Percentiles rank a stretch among this genome's conserved stretches.
These are phyloP conservation scores for Brettanomyces naardenensis DNA, from an alignment of 805 yeast genomes.

Conservation along the genomic window DNA sequence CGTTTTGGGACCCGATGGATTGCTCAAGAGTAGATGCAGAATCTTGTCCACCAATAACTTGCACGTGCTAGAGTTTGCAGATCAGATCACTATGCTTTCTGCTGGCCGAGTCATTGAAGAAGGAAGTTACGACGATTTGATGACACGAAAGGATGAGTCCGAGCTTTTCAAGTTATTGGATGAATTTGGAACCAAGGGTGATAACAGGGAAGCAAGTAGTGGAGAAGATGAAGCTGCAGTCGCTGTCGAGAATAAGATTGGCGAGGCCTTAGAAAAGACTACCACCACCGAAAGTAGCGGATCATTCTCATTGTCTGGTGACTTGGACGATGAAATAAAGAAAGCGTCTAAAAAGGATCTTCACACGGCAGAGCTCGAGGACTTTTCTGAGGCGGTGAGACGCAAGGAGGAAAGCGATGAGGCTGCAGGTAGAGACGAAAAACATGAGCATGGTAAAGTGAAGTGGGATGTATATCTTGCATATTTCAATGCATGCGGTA, in stretches of 20 bases:
- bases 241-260: slow-evolving; percentile 4
- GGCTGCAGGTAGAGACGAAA: slow-evolving; percentile 54
- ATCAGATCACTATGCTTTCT: slow-evolving; percentile 51
- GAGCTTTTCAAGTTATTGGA: slow-evolving; percentile 28
- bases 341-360: slow-evolving; percentile 33
- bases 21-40: slow-evolving; percentile 44
- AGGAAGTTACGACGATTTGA: slow-evolving; percentile 49
- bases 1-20: slow-evolving; percentile 39
- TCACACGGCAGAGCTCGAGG: slow-evolving; percentile 54
- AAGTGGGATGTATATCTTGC: slow-evolving; percentile 76
- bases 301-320: slow-evolving; percentile 12
- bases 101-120: slow-evolving; percentile 60
- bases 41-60: slow-evolving; percentile 54
- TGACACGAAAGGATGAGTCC: slow-evolving; percentile 29
- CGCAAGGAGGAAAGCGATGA: slow-evolving; percentile 31
- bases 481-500: slow-evolving; percentile 85
- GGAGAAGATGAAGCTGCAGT: slow-evolving; percentile 3
- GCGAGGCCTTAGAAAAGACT: slow-evolving; percentile 4
- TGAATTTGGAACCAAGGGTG: slow-evolving; percentile 45
- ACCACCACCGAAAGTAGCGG: slow-evolving; percentile 11
- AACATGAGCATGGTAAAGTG: slow-evolving; percentile 88
- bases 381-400: slow-evolving; percentile 29
- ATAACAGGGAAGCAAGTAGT: slow-evolving; percentile 5
- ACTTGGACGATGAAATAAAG: slow-evolving; percentile 22
- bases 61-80: slow-evolving; percentile 48